These are phyloP conservation scores for Colletotrichum lini DNA, from an alignment of 2,329 filamentous ascomycete species.

Conservation along the genomic window DNA sequence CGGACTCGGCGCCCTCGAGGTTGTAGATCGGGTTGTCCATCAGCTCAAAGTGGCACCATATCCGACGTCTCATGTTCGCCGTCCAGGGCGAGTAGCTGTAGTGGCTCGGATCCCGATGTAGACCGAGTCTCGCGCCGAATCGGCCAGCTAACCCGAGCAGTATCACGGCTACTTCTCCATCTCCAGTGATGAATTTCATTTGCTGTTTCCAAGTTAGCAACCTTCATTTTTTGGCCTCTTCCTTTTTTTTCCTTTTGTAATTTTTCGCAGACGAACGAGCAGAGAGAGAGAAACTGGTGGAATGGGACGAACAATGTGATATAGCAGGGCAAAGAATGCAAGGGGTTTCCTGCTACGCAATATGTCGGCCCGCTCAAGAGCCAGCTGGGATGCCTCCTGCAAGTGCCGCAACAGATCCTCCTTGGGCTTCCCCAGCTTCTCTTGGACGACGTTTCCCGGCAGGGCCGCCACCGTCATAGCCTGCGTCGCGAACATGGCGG, in stretches of 20 bases:
- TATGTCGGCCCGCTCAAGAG: conserved; percentile 34
- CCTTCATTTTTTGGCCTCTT: too few relatives aligned
- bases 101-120: conserved; percentile 38
- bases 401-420: conserved; percentile 26
- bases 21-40: conserved; percentile 43
- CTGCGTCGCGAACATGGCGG: conserved; percentile 34
- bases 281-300: neutral
- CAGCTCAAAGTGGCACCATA: conserved; percentile 39
- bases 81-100: conserved; percentile 37
- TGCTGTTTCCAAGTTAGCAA: conserved; percentile 12
- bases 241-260: too few relatives aligned
- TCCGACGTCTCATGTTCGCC: conserved; percentile 30
- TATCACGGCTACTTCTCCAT: conserved; percentile 30
- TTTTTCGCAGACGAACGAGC: too few relatives aligned
- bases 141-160: conserved; percentile 36
- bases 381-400: conserved; percentile 31
- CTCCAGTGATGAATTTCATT: conserved; percentile 36
- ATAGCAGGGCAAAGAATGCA: conserved; percentile 32
- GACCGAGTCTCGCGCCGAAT: conserved; percentile 30
- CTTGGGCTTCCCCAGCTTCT: conserved; percentile 26
- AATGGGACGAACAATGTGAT: conserved; percentile 29
- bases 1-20: conserved; percentile 42
- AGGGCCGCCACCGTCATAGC: conserved; percentile 40
- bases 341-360: conserved; percentile 33
- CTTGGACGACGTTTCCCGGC: conserved; percentile 15